Evolutionary conservation across 2,329 filamentous ascomycete genomes (phyloP).

Genomic region (Fusarium cyanostomum): DNA sequence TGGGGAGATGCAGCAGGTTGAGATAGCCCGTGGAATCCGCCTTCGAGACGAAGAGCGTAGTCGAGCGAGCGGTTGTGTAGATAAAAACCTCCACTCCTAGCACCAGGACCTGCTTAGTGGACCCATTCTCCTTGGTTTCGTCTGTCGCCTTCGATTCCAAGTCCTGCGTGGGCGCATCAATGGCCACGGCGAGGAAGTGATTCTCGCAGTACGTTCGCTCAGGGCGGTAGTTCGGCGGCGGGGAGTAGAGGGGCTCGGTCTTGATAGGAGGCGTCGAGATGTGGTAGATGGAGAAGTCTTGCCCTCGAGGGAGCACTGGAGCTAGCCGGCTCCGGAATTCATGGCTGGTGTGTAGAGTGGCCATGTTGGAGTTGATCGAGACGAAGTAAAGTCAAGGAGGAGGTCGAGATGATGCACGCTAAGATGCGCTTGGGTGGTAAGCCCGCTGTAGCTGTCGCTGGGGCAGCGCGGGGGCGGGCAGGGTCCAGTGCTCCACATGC

Average conservation of each 20-base stretch:
- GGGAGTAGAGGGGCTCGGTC: constrained; percentile 79
- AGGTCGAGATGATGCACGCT: neutral
- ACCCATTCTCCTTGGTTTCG: constrained; percentile 29
- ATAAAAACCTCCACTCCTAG: constrained; percentile 89
- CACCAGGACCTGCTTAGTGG: constrained; percentile 68
- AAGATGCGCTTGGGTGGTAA: too few species aligned
- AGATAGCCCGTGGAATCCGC: constrained; percentile 95
- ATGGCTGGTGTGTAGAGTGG: constrained; percentile 2
- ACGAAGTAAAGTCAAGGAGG: constrained; percentile 4
- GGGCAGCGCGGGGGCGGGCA: too few species aligned
- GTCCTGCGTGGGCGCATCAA: constrained; percentile 45
- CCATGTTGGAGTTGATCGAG: constrained; percentile 20
- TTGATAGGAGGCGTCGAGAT: constrained; percentile 83
- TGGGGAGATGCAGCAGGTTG: constrained; percentile 69
- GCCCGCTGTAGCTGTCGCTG: too few species aligned
- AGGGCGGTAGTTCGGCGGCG: constrained; percentile 74
- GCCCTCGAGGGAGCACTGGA: constrained; percentile 61
- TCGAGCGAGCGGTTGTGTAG: constrained; percentile 82
- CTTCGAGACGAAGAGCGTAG: constrained; percentile 94
- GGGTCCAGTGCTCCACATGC: too few species aligned
- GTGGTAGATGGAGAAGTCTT: constrained; percentile 79
- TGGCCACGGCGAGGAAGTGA: constrained; percentile 73
- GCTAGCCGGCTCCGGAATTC: constrained; percentile 50
- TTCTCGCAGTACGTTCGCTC: constrained; percentile 87
- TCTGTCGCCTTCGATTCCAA: constrained; percentile 40